Percentiles rank a stretch among this genome's conserved stretches.
Evolutionary conservation across 305 asterid species (phyloP).

Genomic region (Solanum aculeatissimum): DNA sequence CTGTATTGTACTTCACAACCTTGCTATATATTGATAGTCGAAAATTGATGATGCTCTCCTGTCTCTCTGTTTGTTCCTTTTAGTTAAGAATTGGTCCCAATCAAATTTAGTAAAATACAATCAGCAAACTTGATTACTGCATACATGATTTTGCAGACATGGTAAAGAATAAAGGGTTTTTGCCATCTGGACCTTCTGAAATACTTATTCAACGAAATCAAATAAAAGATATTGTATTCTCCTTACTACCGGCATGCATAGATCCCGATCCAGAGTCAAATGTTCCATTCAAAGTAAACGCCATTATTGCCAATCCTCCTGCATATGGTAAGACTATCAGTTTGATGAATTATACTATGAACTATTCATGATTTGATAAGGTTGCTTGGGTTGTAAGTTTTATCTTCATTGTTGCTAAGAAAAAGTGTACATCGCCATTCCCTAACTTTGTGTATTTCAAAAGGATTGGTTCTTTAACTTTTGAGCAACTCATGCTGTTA

Average conservation of each 20-base stretch:
- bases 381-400: not conserved
- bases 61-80: not conserved
- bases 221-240: constrained; percentile 66
- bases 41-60: not conserved
- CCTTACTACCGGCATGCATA: constrained; percentile 63
- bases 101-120: not conserved
- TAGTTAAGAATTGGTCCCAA: not conserved
- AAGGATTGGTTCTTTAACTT: not conserved
- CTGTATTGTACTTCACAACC: not conserved
- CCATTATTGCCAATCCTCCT: constrained; percentile 91
- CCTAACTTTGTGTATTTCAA: not conserved
- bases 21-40: not conserved
- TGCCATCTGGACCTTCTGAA: constrained; percentile 97
- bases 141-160: constrained; percentile 43
- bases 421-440: not conserved
- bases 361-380: not conserved
- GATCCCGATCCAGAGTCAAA: constrained; percentile 54
- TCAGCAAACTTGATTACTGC: not conserved
- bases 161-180: constrained; percentile 96
- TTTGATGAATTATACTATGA: not conserved
- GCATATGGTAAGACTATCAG: constrained; percentile 57
- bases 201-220: constrained; percentile 64
- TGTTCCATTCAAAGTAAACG: constrained; percentile 55
- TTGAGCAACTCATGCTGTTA: not conserved
- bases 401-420: not conserved